phyloP scores from a whole-genome alignment of 176 grass and related monocot species.

The Oryza coarctata region DNA sequence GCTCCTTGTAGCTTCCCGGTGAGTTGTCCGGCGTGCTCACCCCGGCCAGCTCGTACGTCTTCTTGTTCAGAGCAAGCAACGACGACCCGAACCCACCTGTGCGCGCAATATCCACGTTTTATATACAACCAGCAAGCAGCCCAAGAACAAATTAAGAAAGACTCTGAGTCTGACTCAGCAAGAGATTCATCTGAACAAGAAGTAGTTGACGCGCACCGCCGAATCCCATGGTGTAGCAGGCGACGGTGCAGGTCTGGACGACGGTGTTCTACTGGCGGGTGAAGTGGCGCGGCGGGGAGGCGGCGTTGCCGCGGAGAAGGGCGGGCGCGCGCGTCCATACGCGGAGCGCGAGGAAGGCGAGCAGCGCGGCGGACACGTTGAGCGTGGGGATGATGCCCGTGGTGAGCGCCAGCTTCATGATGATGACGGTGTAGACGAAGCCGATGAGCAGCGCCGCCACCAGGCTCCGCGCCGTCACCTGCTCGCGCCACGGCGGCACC shows the following conservation, averaged over 20 bases:
- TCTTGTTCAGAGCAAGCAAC: slow-evolving; percentile 62
- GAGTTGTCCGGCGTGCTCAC: slow-evolving; percentile 62
- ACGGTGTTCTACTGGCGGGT: slow-evolving; percentile 83
- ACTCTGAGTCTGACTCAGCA: too few relatives aligned
- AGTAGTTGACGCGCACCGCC: slow-evolving; percentile 38
- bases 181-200: not conserved
- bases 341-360: slow-evolving; percentile 76
- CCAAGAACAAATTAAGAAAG: not conserved
- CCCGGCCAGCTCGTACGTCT: slow-evolving; percentile 71
- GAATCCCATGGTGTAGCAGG: slow-evolving; percentile 73
- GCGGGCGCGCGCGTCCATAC: slow-evolving; percentile 57
- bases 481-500: slow-evolving; percentile 57
- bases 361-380: slow-evolving; percentile 82
- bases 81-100: slow-evolving; percentile 84
- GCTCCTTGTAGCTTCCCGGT: slow-evolving; percentile 83
- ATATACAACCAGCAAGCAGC: not conserved
- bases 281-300: slow-evolving; percentile 46
- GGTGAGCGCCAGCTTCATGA: slow-evolving; percentile 81
- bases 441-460: slow-evolving; percentile 65
- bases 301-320: slow-evolving; percentile 5
- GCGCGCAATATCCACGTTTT: not conserved
- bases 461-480: slow-evolving; percentile 64
- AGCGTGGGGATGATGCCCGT: slow-evolving; percentile 78
- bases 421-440: slow-evolving; percentile 73
- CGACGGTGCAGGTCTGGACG: slow-evolving; percentile 76